These are phyloP conservation scores for Ceratocystis alfenasii DNA, from an alignment of 2,329 filamentous ascomycete species.

Conservation along the genomic window DNA sequence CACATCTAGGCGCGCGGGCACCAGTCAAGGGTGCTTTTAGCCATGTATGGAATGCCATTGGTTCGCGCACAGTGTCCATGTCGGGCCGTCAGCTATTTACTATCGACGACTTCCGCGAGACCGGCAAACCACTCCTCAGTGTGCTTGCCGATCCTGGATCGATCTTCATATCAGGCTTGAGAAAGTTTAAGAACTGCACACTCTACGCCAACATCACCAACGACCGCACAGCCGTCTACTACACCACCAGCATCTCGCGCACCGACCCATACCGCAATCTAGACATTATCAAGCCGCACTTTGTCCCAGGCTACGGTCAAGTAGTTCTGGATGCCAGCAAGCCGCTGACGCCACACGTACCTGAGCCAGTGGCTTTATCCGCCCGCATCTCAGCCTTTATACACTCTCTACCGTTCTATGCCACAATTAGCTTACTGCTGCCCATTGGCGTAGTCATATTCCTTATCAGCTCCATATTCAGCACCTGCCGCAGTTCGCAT, in stretches of 20 bases:
- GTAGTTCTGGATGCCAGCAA: slow-evolving; percentile 59
- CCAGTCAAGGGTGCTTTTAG: slow-evolving; percentile 55
- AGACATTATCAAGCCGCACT: slow-evolving; percentile 42
- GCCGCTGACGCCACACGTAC: slow-evolving; percentile 36
- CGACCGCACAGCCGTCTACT: slow-evolving; percentile 69
- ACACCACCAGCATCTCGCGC: slow-evolving; percentile 66
- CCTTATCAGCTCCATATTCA: slow-evolving; percentile 62
- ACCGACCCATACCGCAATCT: slow-evolving; percentile 64
- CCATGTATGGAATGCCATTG: slow-evolving; percentile 70
- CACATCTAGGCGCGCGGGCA: slow-evolving; percentile 64
- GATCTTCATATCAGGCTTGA: slow-evolving; percentile 72
- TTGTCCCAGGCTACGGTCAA: slow-evolving; percentile 58
- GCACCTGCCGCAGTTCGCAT: slow-evolving; percentile 60
- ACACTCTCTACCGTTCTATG: slow-evolving; percentile 44
- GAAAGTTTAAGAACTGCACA: slow-evolving; percentile 61
- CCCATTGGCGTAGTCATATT: slow-evolving; percentile 61
- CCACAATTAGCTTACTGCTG: slow-evolving; percentile 57
- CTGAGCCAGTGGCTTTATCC: slow-evolving; percentile 27
- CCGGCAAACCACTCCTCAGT: slow-evolving; percentile 64
- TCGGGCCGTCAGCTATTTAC: slow-evolving; percentile 76
- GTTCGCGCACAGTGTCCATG: slow-evolving; percentile 65
- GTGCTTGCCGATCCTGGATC: slow-evolving; percentile 72
- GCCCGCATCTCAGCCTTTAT: slow-evolving; percentile 31
- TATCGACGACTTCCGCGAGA: slow-evolving; percentile 75
- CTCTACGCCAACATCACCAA: slow-evolving; percentile 82